Percentiles rank a stretch among this genome's conserved stretches.
Conservation (phyloP, 257 asterid genomes). For the Plantago ovata region DNA sequence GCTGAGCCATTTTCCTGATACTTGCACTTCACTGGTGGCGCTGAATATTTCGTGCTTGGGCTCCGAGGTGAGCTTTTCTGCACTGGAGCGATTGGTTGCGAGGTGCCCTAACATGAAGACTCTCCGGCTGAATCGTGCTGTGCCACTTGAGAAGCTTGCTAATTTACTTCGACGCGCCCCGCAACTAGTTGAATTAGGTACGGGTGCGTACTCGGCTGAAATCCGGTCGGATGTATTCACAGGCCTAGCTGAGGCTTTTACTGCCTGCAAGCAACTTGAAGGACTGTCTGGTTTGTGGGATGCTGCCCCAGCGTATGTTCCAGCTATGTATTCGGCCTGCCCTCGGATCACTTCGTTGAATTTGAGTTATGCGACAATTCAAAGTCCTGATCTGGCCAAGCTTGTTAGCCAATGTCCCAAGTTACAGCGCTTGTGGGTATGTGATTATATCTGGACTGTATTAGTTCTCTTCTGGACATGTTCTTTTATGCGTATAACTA, state of each 20-base stretch:
- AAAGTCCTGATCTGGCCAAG: constrained; percentile 63
- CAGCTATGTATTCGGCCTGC: constrained; percentile 67
- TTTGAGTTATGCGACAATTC: constrained; percentile 73
- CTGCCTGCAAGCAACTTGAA: constrained; percentile 66
- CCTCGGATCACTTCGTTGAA: constrained; percentile 68
- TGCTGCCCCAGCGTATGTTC: constrained; percentile 78
- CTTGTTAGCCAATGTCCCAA: constrained; percentile 68
- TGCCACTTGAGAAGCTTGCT: constrained; percentile 70
- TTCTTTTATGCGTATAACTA: background rate
- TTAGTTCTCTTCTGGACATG: too few relatives aligned
- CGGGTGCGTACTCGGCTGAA: constrained; percentile 60
- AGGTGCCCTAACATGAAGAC: constrained; percentile 59
- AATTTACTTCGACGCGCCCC: constrained; percentile 53
- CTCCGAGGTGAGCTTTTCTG: constrained; percentile 54
- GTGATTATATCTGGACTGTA: background rate
- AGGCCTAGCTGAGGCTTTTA: constrained; percentile 57
- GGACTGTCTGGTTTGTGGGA: constrained; percentile 94
- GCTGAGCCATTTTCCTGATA: constrained; percentile 66
- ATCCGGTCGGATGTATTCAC: constrained; percentile 49
- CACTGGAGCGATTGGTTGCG: constrained; percentile 63
- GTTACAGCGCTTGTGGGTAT: constrained; percentile 85
- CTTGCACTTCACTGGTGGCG: constrained; percentile 53
- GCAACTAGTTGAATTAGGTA: constrained; percentile 61
- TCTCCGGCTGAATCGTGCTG: constrained; percentile 59
- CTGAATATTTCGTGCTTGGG: constrained; percentile 62